These are phyloP conservation scores for Globisporangium spinosum DNA, from an alignment of 352 stramenopile genomes.

Conservation along the genomic window DNA sequence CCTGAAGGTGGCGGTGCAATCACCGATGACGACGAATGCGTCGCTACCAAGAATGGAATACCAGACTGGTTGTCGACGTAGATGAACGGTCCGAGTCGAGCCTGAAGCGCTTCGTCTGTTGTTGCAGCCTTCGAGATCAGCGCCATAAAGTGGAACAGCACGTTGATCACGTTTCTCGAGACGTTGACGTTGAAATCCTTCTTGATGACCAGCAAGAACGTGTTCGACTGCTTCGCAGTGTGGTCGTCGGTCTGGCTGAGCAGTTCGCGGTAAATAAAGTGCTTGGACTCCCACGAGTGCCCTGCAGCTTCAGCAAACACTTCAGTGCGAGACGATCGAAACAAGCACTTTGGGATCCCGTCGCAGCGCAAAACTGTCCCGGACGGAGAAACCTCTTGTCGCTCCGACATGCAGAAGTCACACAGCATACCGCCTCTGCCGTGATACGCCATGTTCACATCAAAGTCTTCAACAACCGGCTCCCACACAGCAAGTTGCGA, in stretches of 20 bases:
- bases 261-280: conserved; percentile 82
- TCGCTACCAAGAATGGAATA: conserved; percentile 80
- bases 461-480: conserved; percentile 79
- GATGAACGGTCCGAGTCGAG: conserved; percentile 72
- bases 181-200: conserved; percentile 83
- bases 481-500: conserved; percentile 86
- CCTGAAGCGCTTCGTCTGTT: conserved; percentile 34
- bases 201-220: conserved; percentile 72
- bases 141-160: conserved; percentile 71
- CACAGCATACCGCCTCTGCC: conserved; percentile 65
- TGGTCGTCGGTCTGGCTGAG: conserved; percentile 57
- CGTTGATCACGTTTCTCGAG: conserved; percentile 79
- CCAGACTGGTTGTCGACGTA: conserved; percentile 87
- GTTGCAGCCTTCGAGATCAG: conserved; percentile 62
- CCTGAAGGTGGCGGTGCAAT: conserved; percentile 19
- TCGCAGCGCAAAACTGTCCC: conserved; percentile 56
- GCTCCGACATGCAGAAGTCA: conserved; percentile 76
- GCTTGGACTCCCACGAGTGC: conserved; percentile 72
- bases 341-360: conserved; percentile 69
- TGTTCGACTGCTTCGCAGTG: conserved; percentile 49
- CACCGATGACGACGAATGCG: conserved; percentile 31
- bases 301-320: conserved; percentile 62
- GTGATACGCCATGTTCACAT: conserved; percentile 73
- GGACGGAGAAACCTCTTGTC: conserved; percentile 53
- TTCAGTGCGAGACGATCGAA: conserved; percentile 56